A percentile compares a stretch with the other conserved stretches of the same genome.
Conservation (phyloP, 108 stramenopile species). For the Fragilaria radians region DNA sequence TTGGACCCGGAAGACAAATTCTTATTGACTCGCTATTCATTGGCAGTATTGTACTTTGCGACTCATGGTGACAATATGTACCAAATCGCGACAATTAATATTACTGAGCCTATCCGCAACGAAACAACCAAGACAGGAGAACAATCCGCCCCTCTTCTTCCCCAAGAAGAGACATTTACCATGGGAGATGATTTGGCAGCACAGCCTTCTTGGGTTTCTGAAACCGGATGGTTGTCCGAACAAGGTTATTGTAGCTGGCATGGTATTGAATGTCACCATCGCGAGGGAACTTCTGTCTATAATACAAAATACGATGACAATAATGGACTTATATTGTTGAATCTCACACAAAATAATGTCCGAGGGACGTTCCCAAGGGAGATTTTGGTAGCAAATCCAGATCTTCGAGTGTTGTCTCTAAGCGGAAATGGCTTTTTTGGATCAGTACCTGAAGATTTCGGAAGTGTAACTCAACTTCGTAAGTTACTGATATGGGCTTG, state of each 20-base stretch:
- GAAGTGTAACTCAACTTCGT: background rate
- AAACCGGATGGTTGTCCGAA: constrained; percentile 29
- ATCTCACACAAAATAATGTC: constrained; percentile 10
- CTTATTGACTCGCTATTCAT: constrained; percentile 11
- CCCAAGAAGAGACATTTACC: background rate
- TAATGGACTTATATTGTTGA: constrained; percentile 11
- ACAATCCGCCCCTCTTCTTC: background rate
- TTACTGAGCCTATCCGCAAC: background rate
- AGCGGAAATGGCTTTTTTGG: background rate
- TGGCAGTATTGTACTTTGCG: constrained; percentile 12
- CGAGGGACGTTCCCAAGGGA: background rate
- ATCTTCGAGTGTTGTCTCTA: background rate
- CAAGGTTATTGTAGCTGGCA: constrained; percentile 35
- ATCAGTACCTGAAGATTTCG: background rate
- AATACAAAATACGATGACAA: constrained; percentile 18
- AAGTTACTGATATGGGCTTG: too few relatives aligned
- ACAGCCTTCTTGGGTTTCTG: constrained; percentile 20
- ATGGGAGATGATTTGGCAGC: constrained; percentile 4
- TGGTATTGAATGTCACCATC: constrained; percentile 24
- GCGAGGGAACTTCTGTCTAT: background rate
- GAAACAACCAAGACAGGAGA: background rate
- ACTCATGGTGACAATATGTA: constrained; percentile 11
- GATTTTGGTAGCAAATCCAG: constrained; percentile 2
- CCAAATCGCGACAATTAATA: background rate
- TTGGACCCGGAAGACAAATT: constrained; percentile 1